phyloP scores from a whole-genome alignment of 164 flowering plant genomes.

The Kalanchoe fedtschenkoi region DNA sequence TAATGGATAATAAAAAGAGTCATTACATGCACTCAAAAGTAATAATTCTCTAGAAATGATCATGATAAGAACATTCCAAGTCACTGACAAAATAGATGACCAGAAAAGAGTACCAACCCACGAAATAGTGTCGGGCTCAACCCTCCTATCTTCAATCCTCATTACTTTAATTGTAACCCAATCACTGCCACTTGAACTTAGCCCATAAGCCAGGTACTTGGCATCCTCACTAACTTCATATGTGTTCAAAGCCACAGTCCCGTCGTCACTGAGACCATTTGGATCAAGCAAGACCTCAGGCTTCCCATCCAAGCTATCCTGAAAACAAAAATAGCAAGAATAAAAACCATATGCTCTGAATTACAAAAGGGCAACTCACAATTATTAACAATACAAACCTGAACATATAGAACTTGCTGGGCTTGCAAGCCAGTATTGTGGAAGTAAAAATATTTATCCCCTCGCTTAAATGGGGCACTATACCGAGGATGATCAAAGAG shows the following conservation, averaged over 20 bases:
- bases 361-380: not conserved
- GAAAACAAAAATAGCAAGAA: constrained; percentile 3
- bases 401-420: constrained; percentile 82
- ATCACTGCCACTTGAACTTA: constrained; percentile 94
- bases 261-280: constrained; percentile 85
- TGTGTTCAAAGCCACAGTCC: constrained; percentile 65
- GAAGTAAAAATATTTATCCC: constrained; percentile 78
- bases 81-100: not conserved
- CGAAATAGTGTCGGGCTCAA: constrained; percentile 54
- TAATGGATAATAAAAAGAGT: too few species aligned
- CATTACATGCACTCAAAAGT: too few species aligned
- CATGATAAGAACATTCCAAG: not conserved
- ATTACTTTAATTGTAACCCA: constrained; percentile 95
- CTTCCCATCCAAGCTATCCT: constrained; percentile 79
- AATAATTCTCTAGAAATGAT: not conserved
- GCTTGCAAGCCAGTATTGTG: constrained; percentile 95
- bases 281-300: constrained; percentile 93
- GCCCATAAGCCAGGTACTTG: constrained; percentile 75
- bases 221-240: constrained; percentile 73
- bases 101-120: constrained; percentile 47
- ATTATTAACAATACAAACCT: constrained; percentile 32
- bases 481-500: constrained; percentile 74
- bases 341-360: not conserved
- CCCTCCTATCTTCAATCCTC: constrained; percentile 55
- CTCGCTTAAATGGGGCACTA: constrained; percentile 57